Percentiles rank a stretch among this genome's conserved stretches.
Evolutionary conservation across 768 basidiomycete species (phyloP).

Genomic region (Neoboletus magnificus): DNA sequence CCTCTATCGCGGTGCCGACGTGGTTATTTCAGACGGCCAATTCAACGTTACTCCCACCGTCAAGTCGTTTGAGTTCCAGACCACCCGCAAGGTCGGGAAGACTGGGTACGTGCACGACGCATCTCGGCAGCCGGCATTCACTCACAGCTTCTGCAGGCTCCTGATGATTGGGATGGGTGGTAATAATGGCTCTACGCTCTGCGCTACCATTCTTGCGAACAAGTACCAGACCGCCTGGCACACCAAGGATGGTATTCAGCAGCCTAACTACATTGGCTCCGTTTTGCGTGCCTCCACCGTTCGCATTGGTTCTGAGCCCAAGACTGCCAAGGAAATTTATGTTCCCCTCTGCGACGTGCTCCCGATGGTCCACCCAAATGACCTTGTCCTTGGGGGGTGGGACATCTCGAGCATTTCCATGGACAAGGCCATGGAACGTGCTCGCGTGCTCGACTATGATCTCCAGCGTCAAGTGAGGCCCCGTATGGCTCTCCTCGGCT

Average conservation of each 20-base stretch:
- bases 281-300: slow-evolving; percentile 94
- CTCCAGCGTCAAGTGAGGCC: slow-evolving; percentile 94
- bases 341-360: slow-evolving; percentile 93
- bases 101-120: slow-evolving; percentile 68
- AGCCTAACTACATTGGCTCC: slow-evolving; percentile 98
- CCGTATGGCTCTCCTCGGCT: slow-evolving; percentile 73
- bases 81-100: slow-evolving; percentile 78
- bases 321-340: slow-evolving; percentile 83
- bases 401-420: slow-evolving; percentile 85
- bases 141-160: background rate
- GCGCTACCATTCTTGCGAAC: slow-evolving; percentile 94
- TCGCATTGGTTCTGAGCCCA: slow-evolving; percentile 78
- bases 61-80: slow-evolving; percentile 88
- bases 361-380: slow-evolving; percentile 98
- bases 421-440: slow-evolving; percentile 92
- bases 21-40: slow-evolving; percentile 67
- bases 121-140: slow-evolving; percentile 1
- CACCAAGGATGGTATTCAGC: slow-evolving; percentile 88
- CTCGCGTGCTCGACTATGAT: slow-evolving; percentile 93
- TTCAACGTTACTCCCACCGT: slow-evolving; percentile 77
- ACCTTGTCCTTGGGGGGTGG: slow-evolving; percentile 97
- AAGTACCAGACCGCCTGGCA: slow-evolving; percentile 91
- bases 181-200: slow-evolving; percentile 94
- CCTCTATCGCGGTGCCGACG: slow-evolving; percentile 73
- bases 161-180: slow-evolving; percentile 98